Conservation (phyloP, 108 stramenopile species). For the Cylindrotheca closterium region DNA sequence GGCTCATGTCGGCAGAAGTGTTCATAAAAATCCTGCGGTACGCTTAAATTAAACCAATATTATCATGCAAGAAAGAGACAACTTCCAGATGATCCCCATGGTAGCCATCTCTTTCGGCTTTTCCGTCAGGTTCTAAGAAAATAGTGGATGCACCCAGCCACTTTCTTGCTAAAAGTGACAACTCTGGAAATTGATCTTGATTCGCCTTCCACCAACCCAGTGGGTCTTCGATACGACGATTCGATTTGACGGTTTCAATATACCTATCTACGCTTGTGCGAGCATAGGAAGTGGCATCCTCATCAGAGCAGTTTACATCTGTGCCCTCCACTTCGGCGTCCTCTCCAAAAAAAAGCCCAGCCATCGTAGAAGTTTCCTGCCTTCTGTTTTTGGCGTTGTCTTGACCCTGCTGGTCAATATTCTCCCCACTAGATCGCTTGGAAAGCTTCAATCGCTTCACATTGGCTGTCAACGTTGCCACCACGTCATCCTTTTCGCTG, state of each 20-base stretch:
- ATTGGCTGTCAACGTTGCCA: conserved; percentile 1
- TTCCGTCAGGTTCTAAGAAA: neutral
- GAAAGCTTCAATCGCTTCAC: conserved; percentile 1
- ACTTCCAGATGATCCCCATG: conserved; percentile 8
- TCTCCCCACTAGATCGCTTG: neutral
- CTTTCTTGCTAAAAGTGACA: conserved; percentile 15
- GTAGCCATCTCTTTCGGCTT: neutral
- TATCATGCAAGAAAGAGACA: conserved; percentile 20
- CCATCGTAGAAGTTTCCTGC: conserved; percentile 25
- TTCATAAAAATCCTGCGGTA: no score
- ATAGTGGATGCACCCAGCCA: conserved; percentile 20
- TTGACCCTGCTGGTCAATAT: neutral
- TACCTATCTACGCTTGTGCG: conserved; percentile 21
- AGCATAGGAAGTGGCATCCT: neutral
- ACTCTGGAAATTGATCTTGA: conserved; percentile 23
- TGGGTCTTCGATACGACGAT: conserved; percentile 28
- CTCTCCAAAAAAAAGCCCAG: conserved; percentile 35
- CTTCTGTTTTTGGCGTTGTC: neutral
- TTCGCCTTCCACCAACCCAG: conserved; percentile 32
- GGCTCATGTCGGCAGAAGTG: no score
- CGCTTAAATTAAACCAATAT: conserved; percentile 1
- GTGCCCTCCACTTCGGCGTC: neutral
- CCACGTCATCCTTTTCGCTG: conserved; percentile 9
- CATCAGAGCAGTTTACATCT: neutral
- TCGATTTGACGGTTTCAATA: conserved; percentile 17